Evolutionary conservation across 768 basidiomycete genomes (phyloP).

Genomic region (Suillus clintonianus): DNA sequence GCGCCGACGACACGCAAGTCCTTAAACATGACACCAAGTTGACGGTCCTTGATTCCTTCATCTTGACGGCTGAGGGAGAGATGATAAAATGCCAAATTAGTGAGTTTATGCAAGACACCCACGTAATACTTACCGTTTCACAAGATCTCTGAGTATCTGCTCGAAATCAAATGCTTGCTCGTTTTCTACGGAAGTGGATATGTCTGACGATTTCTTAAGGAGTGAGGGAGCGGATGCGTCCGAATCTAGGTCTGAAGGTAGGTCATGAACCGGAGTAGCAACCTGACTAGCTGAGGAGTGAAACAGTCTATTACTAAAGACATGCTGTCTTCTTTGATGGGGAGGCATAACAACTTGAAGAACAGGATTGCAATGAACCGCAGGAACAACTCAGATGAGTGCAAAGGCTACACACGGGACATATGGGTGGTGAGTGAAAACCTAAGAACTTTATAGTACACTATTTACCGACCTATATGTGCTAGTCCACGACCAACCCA

Average conservation of each 20-base stretch:
- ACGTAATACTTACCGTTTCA: slow-evolving; percentile 15
- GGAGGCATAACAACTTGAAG: not conserved
- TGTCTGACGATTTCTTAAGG: not conserved
- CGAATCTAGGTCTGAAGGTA: not conserved
- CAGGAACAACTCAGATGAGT: not conserved
- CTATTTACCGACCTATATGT: not conserved
- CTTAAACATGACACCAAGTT: slow-evolving; percentile 62
- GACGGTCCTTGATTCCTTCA: slow-evolving; percentile 48
- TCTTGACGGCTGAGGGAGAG: slow-evolving; percentile 42
- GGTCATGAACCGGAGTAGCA: not conserved
- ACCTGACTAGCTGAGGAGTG: not conserved
- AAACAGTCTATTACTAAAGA: not conserved
- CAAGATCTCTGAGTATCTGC: slow-evolving; percentile 19
- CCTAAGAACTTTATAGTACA: not conserved
- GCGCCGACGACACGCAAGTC: slow-evolving; percentile 61
- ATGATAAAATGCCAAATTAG: not conserved
- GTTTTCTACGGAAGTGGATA: not conserved
- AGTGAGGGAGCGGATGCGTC: not conserved
- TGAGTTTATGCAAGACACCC: slow-evolving; percentile 11
- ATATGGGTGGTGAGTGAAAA: not conserved
- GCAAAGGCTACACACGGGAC: not conserved
- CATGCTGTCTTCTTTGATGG: not conserved
- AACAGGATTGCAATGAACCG: not conserved
- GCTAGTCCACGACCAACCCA: not conserved
- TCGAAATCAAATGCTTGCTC: slow-evolving; percentile 27